Evolutionary conservation across 345 rosid genomes (phyloP).

Genomic region (Salix caprea): DNA sequence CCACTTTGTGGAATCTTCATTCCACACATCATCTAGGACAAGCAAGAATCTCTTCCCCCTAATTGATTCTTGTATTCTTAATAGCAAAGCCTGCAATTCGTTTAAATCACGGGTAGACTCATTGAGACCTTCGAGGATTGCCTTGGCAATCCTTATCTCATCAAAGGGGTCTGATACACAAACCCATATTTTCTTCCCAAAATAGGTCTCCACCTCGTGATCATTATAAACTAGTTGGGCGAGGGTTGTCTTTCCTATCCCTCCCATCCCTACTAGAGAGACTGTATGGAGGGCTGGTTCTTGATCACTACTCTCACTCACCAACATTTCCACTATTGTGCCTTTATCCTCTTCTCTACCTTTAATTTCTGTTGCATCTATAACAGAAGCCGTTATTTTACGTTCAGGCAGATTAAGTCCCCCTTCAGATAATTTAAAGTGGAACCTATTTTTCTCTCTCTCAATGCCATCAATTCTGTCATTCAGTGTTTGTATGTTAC

Average conservation of each 20-base stretch:
- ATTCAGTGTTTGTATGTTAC: neutral
- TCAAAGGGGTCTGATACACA: constrained; percentile 17
- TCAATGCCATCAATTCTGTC: neutral
- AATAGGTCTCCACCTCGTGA: neutral
- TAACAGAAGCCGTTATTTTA: neutral
- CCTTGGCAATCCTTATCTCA: neutral
- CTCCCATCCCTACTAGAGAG: constrained; percentile 3
- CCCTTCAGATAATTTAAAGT: rapidly evolving
- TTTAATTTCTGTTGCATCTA: neutral
- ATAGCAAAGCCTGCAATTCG: neutral
- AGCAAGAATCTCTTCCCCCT: neutral
- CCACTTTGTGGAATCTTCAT: neutral
- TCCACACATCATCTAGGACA: constrained; percentile 11
- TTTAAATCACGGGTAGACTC: neutral
- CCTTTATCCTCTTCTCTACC: neutral
- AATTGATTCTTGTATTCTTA: neutral
- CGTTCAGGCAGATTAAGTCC: neutral
- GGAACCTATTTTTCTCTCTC: neutral
- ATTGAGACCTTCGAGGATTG: neutral
- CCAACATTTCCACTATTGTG: neutral
- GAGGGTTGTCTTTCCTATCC: constrained; percentile 9
- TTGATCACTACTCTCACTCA: neutral
- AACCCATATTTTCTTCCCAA: constrained; percentile 9
- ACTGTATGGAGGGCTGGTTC: neutral
- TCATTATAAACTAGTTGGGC: constrained; percentile 5